phyloP scores from a whole-genome alignment of 441 rosid species.

The Erodium texanum region DNA sequence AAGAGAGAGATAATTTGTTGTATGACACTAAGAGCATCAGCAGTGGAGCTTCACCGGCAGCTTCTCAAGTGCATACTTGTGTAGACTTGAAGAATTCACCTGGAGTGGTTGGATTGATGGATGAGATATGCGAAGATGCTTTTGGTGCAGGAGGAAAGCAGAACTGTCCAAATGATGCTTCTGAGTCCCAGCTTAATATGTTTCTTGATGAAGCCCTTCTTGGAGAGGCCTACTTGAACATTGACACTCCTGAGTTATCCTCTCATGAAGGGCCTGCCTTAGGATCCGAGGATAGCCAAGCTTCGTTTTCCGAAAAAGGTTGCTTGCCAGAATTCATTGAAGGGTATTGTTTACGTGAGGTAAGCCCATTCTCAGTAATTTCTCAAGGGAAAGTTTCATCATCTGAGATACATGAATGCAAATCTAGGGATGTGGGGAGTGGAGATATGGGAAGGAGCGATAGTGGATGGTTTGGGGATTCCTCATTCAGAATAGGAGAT shows the following conservation, averaged over 20 bases:
- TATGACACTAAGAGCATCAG: too few relatives aligned
- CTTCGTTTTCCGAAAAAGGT: too few relatives aligned
- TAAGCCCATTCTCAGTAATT: slow-evolving; percentile 48
- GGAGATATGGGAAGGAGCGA: slow-evolving; percentile 35
- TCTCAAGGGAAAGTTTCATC: slow-evolving; percentile 26
- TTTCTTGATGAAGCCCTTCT: slow-evolving; percentile 35
- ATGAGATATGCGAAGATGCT: slow-evolving; percentile 76
- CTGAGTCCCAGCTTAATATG: slow-evolving; percentile 30
- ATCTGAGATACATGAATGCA: slow-evolving; percentile 18
- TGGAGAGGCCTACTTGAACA: slow-evolving; percentile 33
- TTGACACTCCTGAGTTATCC: slow-evolving; percentile 34
- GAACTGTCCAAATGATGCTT: slow-evolving; percentile 31
- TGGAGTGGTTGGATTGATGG: slow-evolving; percentile 53
- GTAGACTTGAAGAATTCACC: slow-evolving; percentile 26
- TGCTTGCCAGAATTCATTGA: slow-evolving; percentile 67
- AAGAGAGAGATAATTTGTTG: slow-evolving; percentile 30
- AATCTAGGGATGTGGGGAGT: too few relatives aligned
- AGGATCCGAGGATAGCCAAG: too few relatives aligned
- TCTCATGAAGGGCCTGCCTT: neutral
- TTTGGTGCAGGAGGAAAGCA: slow-evolving; percentile 45
- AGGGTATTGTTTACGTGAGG: slow-evolving; percentile 65
- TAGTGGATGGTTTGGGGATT: slow-evolving; percentile 73
- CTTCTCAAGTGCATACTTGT: slow-evolving; percentile 35
- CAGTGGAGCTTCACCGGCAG: neutral
- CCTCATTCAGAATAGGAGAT: slow-evolving; percentile 54